Base-by-base conservation (phyloP, 805 yeast species). In the Saturnispora saitoi region DNA sequence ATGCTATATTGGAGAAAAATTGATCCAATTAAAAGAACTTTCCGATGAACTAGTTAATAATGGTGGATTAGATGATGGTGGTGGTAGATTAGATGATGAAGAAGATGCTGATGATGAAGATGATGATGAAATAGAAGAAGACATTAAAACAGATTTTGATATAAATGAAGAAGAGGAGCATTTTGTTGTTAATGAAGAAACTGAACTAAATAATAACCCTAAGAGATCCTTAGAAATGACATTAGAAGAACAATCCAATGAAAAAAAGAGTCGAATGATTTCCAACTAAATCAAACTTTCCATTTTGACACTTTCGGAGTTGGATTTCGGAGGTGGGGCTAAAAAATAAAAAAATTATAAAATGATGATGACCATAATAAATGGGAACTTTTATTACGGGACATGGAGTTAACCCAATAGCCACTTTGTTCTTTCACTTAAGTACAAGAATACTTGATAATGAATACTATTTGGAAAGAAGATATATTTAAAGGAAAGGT, bases 401-500 rank as follows among this genome's bases (percentile, higher is more conserved):
- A 24, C 28, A 24, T 24, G 28, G 8, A 12, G 12, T 15, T 44
- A 28, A 14, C 38, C 42, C 17, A 11, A 9, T 12, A 15, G 12
- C 15, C 15, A 20, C 5, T 4, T n/a, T 29, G 24, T 30, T n/a
- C 24, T 17, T 45, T 22, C n/a, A 22, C 24, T 43, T 19, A 8
- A 8, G 10, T 24, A n/a, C 10, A 20, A 3, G 14, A 15, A 26
- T 15, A n/a, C 22, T 9, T 31, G 15, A 32, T 39, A 19, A 40
- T 22, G 17, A 34, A 17, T 20, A 34, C 22, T 30, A 52, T 56
- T 1, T 67, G 70, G 69, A 81, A 81, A 54, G 78, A 81, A 1
- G 84, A 76, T 54, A 58, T 88, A 36, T 89, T 89, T 70, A 73
- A 79, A 50, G 95, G 85, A 12, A 89, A 89, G 63, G 96, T 87